Percentiles rank a stretch among this genome's conserved stretches.
These are phyloP conservation scores for Agrocybe chaxingu DNA, from an alignment of 768 basidiomycete species.

Conservation along the genomic window DNA sequence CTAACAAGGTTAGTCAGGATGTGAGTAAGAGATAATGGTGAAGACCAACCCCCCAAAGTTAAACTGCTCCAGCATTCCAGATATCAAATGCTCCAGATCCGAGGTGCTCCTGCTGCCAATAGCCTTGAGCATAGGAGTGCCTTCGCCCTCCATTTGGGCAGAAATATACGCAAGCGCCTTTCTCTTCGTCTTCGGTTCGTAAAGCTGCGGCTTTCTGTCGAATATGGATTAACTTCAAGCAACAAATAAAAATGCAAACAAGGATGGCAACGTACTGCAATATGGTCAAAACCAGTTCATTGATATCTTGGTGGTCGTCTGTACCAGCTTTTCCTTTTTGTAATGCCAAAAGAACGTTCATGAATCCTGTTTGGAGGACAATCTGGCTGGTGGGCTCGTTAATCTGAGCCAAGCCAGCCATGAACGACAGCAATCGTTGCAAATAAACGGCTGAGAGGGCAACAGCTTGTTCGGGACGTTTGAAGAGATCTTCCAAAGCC, in stretches of 20 bases:
- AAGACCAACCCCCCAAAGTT: slow-evolving; percentile 3
- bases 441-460: slow-evolving; percentile 4
- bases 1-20: neutral
- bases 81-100: slow-evolving; percentile 3
- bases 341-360: slow-evolving; percentile 8
- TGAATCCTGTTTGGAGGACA: slow-evolving; percentile 9
- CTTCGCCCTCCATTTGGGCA: slow-evolving; percentile 5
- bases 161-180: slow-evolving; percentile 8
- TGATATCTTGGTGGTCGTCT: slow-evolving; percentile 2
- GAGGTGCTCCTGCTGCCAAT: slow-evolving; percentile 3
- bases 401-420: slow-evolving; percentile 5
- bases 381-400: slow-evolving; percentile 5
- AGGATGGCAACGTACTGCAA: slow-evolving; percentile 2
- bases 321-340: slow-evolving; percentile 4
- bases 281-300: slow-evolving; percentile 4
- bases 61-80: slow-evolving; percentile 10
- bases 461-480: neutral
- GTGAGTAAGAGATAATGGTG: neutral
- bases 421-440: slow-evolving; percentile 5
- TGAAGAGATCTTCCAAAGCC: slow-evolving; percentile 8
- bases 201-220: slow-evolving; percentile 5
- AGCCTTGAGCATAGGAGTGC: neutral
- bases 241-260: neutral
- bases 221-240: neutral
- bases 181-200: slow-evolving; percentile 7